Evolutionary conservation across 2,329 filamentous ascomycete genomes (phyloP).

Genomic region (Hypoxylon sp.): DNA sequence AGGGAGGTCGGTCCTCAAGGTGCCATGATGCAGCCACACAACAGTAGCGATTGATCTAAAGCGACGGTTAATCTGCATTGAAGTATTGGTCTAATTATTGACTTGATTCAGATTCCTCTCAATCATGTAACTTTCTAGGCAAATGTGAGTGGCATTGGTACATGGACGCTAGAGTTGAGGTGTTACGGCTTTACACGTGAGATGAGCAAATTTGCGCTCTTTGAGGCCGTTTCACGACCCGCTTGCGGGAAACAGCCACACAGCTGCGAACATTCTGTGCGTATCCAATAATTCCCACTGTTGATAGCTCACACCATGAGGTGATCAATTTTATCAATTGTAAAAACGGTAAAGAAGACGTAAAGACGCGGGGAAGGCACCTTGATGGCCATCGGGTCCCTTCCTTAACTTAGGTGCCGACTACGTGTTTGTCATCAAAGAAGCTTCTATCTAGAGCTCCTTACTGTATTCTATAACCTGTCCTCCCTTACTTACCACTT

Average conservation of each 20-base stretch:
- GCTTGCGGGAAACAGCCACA: slow-evolving; percentile 20
- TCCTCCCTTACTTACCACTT: neutral
- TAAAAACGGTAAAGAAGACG: neutral
- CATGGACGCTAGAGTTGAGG: slow-evolving; percentile 7
- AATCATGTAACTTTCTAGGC: neutral
- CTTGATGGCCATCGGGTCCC: slow-evolving; percentile 35
- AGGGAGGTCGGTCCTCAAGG: slow-evolving; percentile 33
- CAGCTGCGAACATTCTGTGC: slow-evolving; percentile 3
- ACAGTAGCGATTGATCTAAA: slow-evolving; percentile 6
- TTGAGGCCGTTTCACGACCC: slow-evolving; percentile 42
- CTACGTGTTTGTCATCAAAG: slow-evolving; percentile 23
- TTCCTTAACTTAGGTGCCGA: slow-evolving; percentile 6
- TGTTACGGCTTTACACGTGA: slow-evolving; percentile 21
- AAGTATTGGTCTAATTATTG: neutral
- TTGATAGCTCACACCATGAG: neutral
- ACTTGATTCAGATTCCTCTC: neutral
- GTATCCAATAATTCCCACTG: neutral
- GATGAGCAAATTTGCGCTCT: slow-evolving; percentile 54
- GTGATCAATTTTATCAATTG: neutral
- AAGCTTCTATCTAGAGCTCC: slow-evolving; percentile 15
- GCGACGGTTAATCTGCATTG: neutral
- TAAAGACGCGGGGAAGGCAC: slow-evolving; percentile 31
- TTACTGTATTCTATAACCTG: slow-evolving; percentile 4
- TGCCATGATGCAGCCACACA: slow-evolving; percentile 21
- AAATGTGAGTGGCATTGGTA: slow-evolving; percentile 5